Evolutionary conservation across 768 basidiomycete genomes (phyloP), one percentile per base, ranked within the genome.

Genomic region (Boletus edulis): DNA sequence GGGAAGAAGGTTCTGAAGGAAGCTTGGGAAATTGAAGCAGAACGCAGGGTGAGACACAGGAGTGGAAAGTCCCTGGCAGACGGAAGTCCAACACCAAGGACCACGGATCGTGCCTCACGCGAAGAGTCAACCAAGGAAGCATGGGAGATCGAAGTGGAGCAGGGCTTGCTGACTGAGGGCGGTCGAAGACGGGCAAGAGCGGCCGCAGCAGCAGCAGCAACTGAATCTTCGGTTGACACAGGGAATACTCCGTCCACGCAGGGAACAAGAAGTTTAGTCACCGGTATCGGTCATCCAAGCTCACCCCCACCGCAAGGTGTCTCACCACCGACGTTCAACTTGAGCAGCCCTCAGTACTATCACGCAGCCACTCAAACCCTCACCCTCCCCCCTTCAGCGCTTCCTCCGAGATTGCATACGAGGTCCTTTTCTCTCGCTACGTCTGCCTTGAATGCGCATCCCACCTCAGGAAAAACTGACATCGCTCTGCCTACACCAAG

Each of bases 81-180:
- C 56, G 54, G 50, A 12, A 47, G 39, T 17, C n/a, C 53, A 29
- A 44, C 38, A 22, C 34, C 56, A 40, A 24, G 32, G 29, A n/a
- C 38, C 13, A 6, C 17, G n/a, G 43, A 54, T 41, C 51, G 10
- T 37, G 45, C 10, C 32, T 38, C 49, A 17, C 54, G 18, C 29
- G 52, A 64, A 48, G 77, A 74, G 41, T 68, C 78, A 0, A 62
- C 75, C 12, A 90, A 87, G 63, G 90, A 91, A 63, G 67, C 77
- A n/a, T 91, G 89, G 89, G 90, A 91, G 60, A 77, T 87, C 31
- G 88, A 89, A 55, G 87, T 86, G 1, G 88, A 91, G 62, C 84
- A 84, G 55, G 88, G 87, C 1, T 66, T 91, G 46, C 64, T 86
- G 31, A 88, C 88, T 0, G 91, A 91, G 61, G 90, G 87, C 18